A percentile compares a stretch with the other conserved stretches of the same genome.
These are phyloP conservation scores for Schizophyllum commune DNA, from an alignment of 1,284 basidiomycete genomes.

Conservation along the genomic window DNA sequence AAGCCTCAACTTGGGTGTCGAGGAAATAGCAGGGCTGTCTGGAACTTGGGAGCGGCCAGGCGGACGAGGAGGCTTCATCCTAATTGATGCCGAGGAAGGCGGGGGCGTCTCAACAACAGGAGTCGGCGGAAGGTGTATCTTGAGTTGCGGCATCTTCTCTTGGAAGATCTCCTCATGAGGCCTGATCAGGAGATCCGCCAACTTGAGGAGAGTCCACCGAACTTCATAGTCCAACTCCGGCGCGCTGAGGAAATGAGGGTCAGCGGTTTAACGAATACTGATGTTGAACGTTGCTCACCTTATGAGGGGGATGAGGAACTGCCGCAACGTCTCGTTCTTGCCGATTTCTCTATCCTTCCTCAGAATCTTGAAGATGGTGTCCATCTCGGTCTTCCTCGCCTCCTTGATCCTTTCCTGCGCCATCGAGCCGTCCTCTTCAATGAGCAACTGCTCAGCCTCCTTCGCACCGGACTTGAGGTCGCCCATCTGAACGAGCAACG, in stretches of 20 bases:
- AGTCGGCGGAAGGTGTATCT: constrained; percentile 77
- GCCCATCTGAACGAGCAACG: constrained; percentile 82
- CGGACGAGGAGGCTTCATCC: constrained; percentile 17
- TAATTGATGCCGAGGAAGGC: constrained; percentile 2
- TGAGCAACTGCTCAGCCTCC: constrained; percentile 67
- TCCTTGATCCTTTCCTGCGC: constrained; percentile 64
- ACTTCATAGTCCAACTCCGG: constrained; percentile 79
- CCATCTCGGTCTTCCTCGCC: constrained; percentile 72
- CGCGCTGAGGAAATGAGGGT: constrained; percentile 35
- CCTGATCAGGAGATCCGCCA: constrained; percentile 85
- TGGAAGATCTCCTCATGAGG: constrained; percentile 56
- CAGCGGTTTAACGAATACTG: not conserved
- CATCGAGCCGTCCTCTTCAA: constrained; percentile 75
- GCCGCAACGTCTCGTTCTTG: constrained; percentile 72
- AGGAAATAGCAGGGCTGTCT: constrained; percentile 35
- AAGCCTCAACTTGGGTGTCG: not conserved
- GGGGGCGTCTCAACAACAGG: constrained; percentile 55
- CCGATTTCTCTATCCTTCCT: constrained; percentile 82
- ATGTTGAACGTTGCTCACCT: constrained; percentile 44
- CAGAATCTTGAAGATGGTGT: constrained; percentile 73
- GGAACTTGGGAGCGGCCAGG: constrained; percentile 14
- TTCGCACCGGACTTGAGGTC: constrained; percentile 76
- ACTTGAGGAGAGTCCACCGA: constrained; percentile 85
- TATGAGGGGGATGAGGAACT: constrained; percentile 74
- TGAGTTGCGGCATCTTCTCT: constrained; percentile 69